Evolutionary conservation across 2,329 filamentous ascomycete species (phyloP), one percentile per base, ranked within the genome.

Genomic region (Ascochyta fabae): DNA sequence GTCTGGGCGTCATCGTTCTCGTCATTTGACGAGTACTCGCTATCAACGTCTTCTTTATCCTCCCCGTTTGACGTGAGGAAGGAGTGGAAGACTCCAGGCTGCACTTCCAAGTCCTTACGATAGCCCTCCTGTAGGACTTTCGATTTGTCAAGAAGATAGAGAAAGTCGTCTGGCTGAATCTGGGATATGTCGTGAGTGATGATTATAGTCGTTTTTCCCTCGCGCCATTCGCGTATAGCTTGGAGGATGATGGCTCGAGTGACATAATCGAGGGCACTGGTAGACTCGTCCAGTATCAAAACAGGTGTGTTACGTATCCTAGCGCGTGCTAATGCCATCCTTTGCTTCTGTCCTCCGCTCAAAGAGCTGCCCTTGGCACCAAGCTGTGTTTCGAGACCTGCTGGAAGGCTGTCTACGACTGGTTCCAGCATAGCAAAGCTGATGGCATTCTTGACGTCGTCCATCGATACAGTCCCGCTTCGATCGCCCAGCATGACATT

Each of bases 111-210:
- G 2, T 84, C 78, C 39, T 78, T 78, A 23, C 85, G 83, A 56
- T 85, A 84, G 0, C 92, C 94, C 63, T 89, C 80, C 65, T 92
- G 86, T 0, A 89, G 83, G 0, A 96, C 79, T 0, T 70, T 71
- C 0, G 90, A 89, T 10, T 86, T 77, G 29, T 94, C 88, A 70
- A 98, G 78, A 10, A 96, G 83, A 62, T 93, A 96, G 0, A 96
- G 83, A 59, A 88, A 93, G 60, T 98, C 92, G 0, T 86, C 73
- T 0, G 85, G 77, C 4, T 78, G 73, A 9, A 98, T 94, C 62
- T 94, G 89, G 0, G 86, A 83, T 29, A 95, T 84, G 61, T 98
- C 92, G 68, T 98, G 94, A 0, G 95, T 97, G 65, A 98, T 94
- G 62, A 98, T 86, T 47, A 98, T 90, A 0, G 94, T 98, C 0